These are phyloP conservation scores for Blastobotrys aristatus DNA, from an alignment of 1,139 yeast species.

Conservation along the genomic window DNA sequence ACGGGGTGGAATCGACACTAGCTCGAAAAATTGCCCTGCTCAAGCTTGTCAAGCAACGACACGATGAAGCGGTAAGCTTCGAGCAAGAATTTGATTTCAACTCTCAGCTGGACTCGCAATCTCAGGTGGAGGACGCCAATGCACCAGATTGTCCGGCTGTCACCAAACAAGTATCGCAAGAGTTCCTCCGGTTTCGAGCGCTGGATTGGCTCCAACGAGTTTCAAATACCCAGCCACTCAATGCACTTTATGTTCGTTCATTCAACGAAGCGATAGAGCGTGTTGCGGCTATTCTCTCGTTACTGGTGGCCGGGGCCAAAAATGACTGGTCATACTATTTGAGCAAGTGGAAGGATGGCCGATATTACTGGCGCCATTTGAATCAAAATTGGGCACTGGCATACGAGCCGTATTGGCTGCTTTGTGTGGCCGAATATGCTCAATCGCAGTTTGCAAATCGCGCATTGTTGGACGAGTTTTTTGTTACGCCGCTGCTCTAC, in stretches of 20 bases:
- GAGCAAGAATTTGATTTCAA: not conserved
- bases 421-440: not conserved
- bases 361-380: not conserved
- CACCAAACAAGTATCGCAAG: not conserved
- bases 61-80: not conserved
- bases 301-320: not conserved
- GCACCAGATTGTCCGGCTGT: not conserved
- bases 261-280: not conserved
- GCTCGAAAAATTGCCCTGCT: not conserved
- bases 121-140: not conserved
- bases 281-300: not conserved
- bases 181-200: not conserved
- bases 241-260: too few species aligned
- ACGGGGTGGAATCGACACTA: not conserved
- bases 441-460: not conserved
- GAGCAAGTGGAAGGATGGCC: not conserved
- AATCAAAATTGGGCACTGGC: not conserved
- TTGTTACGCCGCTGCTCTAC: not conserved
- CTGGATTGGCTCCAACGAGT: not conserved
- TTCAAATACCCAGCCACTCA: not conserved
- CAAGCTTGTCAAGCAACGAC: not conserved
- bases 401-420: not conserved
- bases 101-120: constrained; percentile 1
- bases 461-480: not conserved
- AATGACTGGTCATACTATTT: not conserved